phyloP scores from a whole-genome alignment of 371 early-diverging fungal genomes.

The Blyttiomyces sp. region DNA sequence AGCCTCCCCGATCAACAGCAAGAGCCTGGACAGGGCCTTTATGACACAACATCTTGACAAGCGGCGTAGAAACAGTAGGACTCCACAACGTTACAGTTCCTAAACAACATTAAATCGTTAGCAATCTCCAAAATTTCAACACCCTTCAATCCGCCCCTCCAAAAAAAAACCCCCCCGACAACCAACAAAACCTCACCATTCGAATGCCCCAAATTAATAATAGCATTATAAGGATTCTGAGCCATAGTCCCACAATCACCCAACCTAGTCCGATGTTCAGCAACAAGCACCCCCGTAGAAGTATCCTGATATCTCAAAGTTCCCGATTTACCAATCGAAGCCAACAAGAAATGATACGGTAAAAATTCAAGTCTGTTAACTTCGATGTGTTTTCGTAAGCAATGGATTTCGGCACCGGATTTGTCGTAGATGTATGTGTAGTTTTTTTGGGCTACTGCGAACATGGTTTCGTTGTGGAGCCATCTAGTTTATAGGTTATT shows the following conservation, averaged over 20 bases:
- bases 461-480: constrained; percentile 96
- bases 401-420: constrained; percentile 92
- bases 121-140: background rate
- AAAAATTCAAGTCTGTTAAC: constrained; percentile 86
- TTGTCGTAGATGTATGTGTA: constrained; percentile 96
- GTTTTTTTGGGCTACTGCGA: constrained; percentile 96
- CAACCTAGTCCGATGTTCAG: constrained; percentile 74
- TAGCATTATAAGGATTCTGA: constrained; percentile 93
- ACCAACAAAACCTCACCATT: constrained; percentile 60
- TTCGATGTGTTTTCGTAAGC: constrained; percentile 78
- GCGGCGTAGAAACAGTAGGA: constrained; percentile 72
- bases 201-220: constrained; percentile 88
- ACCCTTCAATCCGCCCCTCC: no score
- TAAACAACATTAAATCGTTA: background rate
- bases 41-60: constrained; percentile 96
- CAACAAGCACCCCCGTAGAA: constrained; percentile 88
- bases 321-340: constrained; percentile 79
- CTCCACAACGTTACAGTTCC: constrained; percentile 91
- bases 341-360: constrained; percentile 96
- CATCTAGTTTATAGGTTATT: constrained; percentile 49
- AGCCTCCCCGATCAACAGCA: constrained; percentile 83
- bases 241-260: constrained; percentile 79
- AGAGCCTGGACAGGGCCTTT: constrained; percentile 80
- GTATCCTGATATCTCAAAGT: constrained; percentile 94
- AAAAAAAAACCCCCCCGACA: no score